Conservation (phyloP, 2,329 filamentous ascomycete genomes). For the Eurotiales sp. region DNA sequence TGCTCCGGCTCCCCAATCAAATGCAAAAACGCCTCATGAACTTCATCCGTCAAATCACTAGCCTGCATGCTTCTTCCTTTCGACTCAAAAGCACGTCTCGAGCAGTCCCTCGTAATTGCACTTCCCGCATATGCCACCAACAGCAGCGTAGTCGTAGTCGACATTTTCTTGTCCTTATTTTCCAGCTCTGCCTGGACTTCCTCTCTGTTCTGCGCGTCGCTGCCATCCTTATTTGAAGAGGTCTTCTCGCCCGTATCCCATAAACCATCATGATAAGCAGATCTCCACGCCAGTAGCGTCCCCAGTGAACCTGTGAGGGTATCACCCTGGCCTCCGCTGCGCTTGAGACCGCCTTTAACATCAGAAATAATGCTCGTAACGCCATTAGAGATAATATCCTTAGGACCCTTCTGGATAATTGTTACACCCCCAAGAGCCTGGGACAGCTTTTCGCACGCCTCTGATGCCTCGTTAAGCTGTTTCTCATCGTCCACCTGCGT, state of each 20-base stretch:
- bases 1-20: slow-evolving; percentile 69
- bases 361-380: slow-evolving; percentile 71
- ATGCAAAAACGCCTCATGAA: slow-evolving; percentile 74
- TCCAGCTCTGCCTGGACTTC: slow-evolving; percentile 40
- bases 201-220: slow-evolving; percentile 34
- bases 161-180: slow-evolving; percentile 54
- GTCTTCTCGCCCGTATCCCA: slow-evolving; percentile 57
- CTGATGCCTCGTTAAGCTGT: slow-evolving; percentile 45
- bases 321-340: slow-evolving; percentile 92
- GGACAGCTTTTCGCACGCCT: slow-evolving; percentile 67
- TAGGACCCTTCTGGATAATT: slow-evolving; percentile 80
- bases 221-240: slow-evolving; percentile 23
- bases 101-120: slow-evolving; percentile 85
- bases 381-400: slow-evolving; percentile 81
- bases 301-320: slow-evolving; percentile 87
- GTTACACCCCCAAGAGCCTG: slow-evolving; percentile 80
- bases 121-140: slow-evolving; percentile 84
- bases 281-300: slow-evolving; percentile 83
- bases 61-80: slow-evolving; percentile 87
- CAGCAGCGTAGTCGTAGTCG: slow-evolving; percentile 58
- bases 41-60: slow-evolving; percentile 86
- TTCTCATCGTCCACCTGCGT: slow-evolving; percentile 40
- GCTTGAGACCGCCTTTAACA: slow-evolving; percentile 75
- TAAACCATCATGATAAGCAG: slow-evolving; percentile 76
- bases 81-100: slow-evolving; percentile 77